Evolutionary conservation across 2,329 filamentous ascomycete species (phyloP).

Genomic region (Xylariaceae sp.): DNA sequence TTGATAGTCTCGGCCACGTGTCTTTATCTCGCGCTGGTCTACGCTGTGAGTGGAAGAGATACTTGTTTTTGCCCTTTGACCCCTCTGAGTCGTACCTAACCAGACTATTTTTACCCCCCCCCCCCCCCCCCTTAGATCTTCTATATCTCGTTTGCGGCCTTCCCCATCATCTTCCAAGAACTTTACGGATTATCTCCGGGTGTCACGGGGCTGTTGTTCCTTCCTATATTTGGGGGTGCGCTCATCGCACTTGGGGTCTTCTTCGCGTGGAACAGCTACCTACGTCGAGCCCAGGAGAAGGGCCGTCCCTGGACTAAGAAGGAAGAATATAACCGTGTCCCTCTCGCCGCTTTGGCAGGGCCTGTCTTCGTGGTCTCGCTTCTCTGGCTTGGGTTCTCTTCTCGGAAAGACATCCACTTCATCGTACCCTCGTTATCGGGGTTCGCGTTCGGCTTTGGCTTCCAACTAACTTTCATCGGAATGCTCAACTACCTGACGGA

Average conservation of each 20-base stretch:
- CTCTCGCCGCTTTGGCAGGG: conserved; percentile 65
- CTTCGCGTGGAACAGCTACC: conserved; percentile 57
- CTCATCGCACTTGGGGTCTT: conserved; percentile 55
- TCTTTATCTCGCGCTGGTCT: conserved; percentile 65
- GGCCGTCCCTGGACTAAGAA: conserved; percentile 52
- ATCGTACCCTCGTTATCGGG: conserved; percentile 55
- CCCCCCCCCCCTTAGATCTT: too few relatives aligned
- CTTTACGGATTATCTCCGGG: conserved; percentile 60
- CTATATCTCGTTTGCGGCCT: conserved; percentile 73
- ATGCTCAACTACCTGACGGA: conserved; percentile 47
- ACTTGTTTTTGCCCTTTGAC: too few relatives aligned
- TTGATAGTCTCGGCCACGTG: conserved; percentile 67
- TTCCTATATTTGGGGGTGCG: conserved; percentile 62
- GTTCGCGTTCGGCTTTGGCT: conserved; percentile 56
- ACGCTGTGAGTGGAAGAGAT: conserved; percentile 37
- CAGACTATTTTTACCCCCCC: too few relatives aligned
- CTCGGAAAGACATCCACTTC: conserved; percentile 43
- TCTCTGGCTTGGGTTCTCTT: conserved; percentile 59
- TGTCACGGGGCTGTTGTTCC: conserved; percentile 60
- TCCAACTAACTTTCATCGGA: conserved; percentile 58
- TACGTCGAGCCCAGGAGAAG: conserved; percentile 45
- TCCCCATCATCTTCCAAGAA: conserved; percentile 61
- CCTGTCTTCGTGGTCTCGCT: conserved; percentile 54
- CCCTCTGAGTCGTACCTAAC: too few relatives aligned
- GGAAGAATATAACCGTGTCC: conserved; percentile 65